Percentiles rank a stretch among this genome's conserved stretches.
These are phyloP conservation scores for Fusarium succisae DNA, from an alignment of 2,329 filamentous ascomycete genomes.

Conservation along the genomic window DNA sequence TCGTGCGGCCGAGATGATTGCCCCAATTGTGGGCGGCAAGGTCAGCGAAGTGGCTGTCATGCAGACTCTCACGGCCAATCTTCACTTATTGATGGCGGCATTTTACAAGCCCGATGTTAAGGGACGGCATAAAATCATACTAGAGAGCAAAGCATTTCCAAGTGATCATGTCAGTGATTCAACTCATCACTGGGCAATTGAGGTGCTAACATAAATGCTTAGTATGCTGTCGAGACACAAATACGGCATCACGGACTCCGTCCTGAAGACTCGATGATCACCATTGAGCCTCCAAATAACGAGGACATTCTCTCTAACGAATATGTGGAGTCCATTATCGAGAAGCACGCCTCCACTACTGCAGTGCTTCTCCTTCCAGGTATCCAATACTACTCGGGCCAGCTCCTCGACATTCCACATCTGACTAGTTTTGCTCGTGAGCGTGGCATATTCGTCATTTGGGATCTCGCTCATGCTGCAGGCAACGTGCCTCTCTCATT, in stretches of 20 bases:
- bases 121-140: conserved; percentile 74
- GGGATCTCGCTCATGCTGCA: conserved; percentile 84
- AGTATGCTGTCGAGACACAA: conserved; percentile 84
- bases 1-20: conserved; percentile 73
- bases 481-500: conserved; percentile 80
- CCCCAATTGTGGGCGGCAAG: conserved; percentile 73
- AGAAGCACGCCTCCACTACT: conserved; percentile 72
- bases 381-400: conserved; percentile 87
- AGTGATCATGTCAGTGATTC: conserved; percentile 72
- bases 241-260: conserved; percentile 73
- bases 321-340: conserved; percentile 76
- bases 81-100: conserved; percentile 82
- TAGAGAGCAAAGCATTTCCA: conserved; percentile 86
- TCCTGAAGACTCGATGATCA: conserved; percentile 72
- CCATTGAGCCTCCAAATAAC: conserved; percentile 66
- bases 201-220: conserved; percentile 4
- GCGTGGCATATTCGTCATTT: conserved; percentile 75
- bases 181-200: not conserved
- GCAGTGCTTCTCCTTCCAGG: conserved; percentile 81
- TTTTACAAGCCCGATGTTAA: conserved; percentile 75
- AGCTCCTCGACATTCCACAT: conserved; percentile 78
- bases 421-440: conserved; percentile 79
- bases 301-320: conserved; percentile 69
- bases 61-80: conserved; percentile 81
- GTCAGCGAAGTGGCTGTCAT: conserved; percentile 80